Percentiles rank a stretch among this genome's conserved stretches.
These are phyloP conservation scores for Calocera viscosa DNA, from an alignment of 768 basidiomycete genomes.

Conservation along the genomic window DNA sequence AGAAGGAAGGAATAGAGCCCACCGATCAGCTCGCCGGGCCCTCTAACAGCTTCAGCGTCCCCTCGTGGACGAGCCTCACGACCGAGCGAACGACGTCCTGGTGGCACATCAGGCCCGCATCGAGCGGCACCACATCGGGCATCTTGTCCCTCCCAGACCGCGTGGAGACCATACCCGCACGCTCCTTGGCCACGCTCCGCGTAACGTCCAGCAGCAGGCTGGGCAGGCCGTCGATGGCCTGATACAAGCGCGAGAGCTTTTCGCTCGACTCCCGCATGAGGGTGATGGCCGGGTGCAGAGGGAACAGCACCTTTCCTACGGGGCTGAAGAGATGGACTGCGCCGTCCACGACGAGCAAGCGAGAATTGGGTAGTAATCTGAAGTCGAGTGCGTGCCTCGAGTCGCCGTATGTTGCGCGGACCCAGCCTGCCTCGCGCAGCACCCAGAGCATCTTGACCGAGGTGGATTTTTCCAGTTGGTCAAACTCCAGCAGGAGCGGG, in stretches of 20 bases:
- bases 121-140: not conserved
- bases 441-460: constrained; percentile 43
- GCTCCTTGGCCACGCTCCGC: constrained; percentile 4
- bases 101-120: not conserved
- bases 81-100: not conserved
- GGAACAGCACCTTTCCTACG: not conserved
- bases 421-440: constrained; percentile 74
- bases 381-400: constrained; percentile 70
- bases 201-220: not conserved
- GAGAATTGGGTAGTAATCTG: constrained; percentile 53
- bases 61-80: not conserved
- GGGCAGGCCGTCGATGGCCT: constrained; percentile 1
- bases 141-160: not conserved
- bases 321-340: constrained; percentile 31
- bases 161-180: not conserved
- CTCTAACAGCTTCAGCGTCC: not conserved
- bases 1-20: not conserved
- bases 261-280: not conserved
- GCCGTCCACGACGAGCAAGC: constrained; percentile 61
- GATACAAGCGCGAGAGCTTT: not conserved
- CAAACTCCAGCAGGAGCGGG: constrained; percentile 61
- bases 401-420: constrained; percentile 58
- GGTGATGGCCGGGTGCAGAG: not conserved
- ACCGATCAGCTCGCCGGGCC: not conserved
- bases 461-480: constrained; percentile 30